phyloP scores from a whole-genome alignment of 805 yeast species.

The Pichia membranifaciens region DNA sequence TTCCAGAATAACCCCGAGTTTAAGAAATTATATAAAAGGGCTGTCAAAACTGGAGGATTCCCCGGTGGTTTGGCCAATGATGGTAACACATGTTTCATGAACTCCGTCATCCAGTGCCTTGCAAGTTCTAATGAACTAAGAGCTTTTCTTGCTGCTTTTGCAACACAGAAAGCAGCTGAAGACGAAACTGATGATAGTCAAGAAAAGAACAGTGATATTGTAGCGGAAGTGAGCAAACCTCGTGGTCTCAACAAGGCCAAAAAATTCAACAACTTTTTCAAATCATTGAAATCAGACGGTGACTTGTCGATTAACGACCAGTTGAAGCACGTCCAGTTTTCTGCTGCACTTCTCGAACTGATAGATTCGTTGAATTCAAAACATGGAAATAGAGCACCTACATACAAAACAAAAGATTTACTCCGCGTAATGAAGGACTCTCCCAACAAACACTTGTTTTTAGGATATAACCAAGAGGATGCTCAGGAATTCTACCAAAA shows the following conservation, averaged over 20 bases:
- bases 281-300: constrained; percentile 14
- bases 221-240: not conserved
- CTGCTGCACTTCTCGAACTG: constrained; percentile 46
- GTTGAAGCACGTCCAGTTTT: constrained; percentile 33
- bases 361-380: constrained; percentile 49
- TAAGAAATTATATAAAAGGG: constrained; percentile 25
- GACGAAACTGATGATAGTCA: not conserved
- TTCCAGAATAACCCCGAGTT: constrained; percentile 8
- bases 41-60: constrained; percentile 59
- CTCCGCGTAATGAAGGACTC: constrained; percentile 69
- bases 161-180: constrained; percentile 11
- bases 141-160: constrained; percentile 46
- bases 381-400: constrained; percentile 51
- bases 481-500: constrained; percentile 94
- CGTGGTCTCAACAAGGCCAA: not conserved
- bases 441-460: constrained; percentile 68
- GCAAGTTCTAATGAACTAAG: constrained; percentile 64
- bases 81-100: constrained; percentile 94
- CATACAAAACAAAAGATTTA: constrained; percentile 55
- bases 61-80: constrained; percentile 85
- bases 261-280: constrained; percentile 3
- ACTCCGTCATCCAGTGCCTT: constrained; percentile 76
- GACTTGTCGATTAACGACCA: constrained; percentile 4
- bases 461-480: constrained; percentile 91
- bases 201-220: not conserved